Percentiles rank a stretch among this genome's conserved stretches.
Evolutionary conservation across 768 basidiomycete genomes (phyloP).

Genomic region (Nidula microcarpa): DNA sequence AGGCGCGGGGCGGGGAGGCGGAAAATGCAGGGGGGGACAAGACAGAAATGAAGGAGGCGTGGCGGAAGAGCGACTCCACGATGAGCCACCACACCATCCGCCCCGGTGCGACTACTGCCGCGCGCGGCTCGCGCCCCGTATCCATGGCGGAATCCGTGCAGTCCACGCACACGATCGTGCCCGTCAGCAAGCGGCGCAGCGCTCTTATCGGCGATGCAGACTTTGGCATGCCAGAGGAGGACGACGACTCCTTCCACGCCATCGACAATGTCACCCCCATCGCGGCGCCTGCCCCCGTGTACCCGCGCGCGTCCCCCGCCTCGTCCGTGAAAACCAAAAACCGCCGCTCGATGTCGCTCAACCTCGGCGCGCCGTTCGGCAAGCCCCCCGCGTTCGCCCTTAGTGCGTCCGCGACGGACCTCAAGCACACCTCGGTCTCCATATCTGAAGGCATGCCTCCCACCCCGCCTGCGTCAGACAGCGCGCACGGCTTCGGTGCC

Average conservation of each 20-base stretch:
- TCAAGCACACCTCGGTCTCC: conserved; percentile 27
- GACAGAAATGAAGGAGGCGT: conserved; percentile 58
- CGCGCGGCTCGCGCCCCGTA: conserved; percentile 62
- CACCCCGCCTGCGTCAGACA: conserved; percentile 12
- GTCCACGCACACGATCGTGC: conserved; percentile 70
- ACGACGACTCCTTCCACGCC: conserved; percentile 22
- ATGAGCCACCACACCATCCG: conserved; percentile 73
- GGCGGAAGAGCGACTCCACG: conserved; percentile 84
- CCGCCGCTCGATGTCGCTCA: conserved; percentile 66
- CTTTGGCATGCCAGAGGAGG: conserved; percentile 64
- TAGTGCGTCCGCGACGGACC: conserved; percentile 23
- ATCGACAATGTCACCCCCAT: conserved; percentile 3
- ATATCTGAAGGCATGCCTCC: conserved; percentile 27
- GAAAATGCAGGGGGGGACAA: conserved; percentile 20
- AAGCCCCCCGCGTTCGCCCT: conserved; percentile 20
- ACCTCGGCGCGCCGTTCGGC: conserved; percentile 27
- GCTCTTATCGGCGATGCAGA: conserved; percentile 67
- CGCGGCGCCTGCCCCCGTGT: conserved; percentile 6
- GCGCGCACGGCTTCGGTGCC: conserved; percentile 37
- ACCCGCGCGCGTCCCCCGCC: conserved; percentile 31
- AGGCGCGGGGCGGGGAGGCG: conserved; percentile 9
- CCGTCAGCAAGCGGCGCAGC: conserved; percentile 60
- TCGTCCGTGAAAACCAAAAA: conserved; percentile 45
- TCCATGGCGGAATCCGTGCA: conserved; percentile 78
- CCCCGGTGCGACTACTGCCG: conserved; percentile 38